Evolutionary conservation across 805 yeast species (phyloP), one percentile per base, ranked within the genome.

Genomic region (Wickerhamiella kurtzmanii): DNA sequence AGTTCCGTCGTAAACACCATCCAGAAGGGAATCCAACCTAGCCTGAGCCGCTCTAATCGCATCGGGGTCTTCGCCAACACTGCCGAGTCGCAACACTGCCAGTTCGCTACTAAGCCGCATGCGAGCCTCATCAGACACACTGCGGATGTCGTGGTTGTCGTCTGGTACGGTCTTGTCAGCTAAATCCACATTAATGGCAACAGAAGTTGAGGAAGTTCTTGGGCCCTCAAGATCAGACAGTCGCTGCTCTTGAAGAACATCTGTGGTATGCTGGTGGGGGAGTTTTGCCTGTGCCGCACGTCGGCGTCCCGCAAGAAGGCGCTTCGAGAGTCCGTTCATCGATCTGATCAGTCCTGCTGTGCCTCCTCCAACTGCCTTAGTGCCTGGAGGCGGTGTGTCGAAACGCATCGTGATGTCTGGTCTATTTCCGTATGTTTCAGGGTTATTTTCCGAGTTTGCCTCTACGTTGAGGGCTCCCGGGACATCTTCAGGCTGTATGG

Each of bases 381-480:
- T 64, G 41, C 79, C 77, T 6, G 32, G 32, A 6, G 32, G 32
- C 32, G 32, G 32, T 25, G 32, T 25, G 32, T 25, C 32, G 48
- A 74, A 68, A 6, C 68, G 65, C 97, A 89, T 89, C 4, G 96
- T 89, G 46, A 84, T 69, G 64, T 89, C 96, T 0, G 96, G 95
- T 18, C 71, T 70, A 58, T 85, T 84, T 0, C 96, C 96, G 44
- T 74, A 64, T 52, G 70, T 74, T 43, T 79, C 79, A 0, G 94
- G 74, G 58, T 83, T 83, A 59, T 89, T 94, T 43, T 80, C 82
- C 47, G 73, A 75, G 60, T 92, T 92, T 2, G 86, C 96, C 44
- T 71, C 75, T 16, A 92, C 63, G 60, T 92, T 95, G 58, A 80
- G 79, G 28, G 56, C 54, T 22, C 49, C 56, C 44, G 77, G 79